phyloP scores from a whole-genome alignment of 2,329 filamentous ascomycete genomes.

The Hypoxylon rubiginosum region DNA sequence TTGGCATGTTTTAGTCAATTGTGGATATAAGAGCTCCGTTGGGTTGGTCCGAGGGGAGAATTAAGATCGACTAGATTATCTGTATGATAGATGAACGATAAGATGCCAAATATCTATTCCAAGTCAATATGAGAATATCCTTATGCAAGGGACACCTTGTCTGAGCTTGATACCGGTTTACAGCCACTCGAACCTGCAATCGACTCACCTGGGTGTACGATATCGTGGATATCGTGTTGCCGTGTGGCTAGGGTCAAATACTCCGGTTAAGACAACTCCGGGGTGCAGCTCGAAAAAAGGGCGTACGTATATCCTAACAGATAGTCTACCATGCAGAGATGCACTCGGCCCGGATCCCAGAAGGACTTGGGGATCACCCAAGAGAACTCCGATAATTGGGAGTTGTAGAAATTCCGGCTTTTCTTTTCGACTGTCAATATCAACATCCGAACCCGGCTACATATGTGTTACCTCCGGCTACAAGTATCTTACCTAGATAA shows the following conservation, averaged over 20 bases:
- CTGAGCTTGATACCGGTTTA: background rate
- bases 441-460: conserved; percentile 1
- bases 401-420: conserved; percentile 5
- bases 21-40: conserved; percentile 7
- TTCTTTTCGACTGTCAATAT: background rate
- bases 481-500: background rate
- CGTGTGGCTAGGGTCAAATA: conserved; percentile 1
- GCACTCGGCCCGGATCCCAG: background rate
- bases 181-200: background rate
- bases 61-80: background rate
- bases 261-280: conserved; percentile 5
- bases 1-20: background rate
- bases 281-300: background rate
- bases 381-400: conserved; percentile 15
- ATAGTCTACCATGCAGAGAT: background rate
- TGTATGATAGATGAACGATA: background rate
- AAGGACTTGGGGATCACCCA: background rate
- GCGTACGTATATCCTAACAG: background rate
- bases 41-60: conserved; percentile 6
- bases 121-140: background rate
- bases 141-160: background rate
- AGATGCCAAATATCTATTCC: background rate
- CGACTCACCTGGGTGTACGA: background rate
- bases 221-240: background rate
- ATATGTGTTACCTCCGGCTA: background rate